Evolutionary conservation across 2,329 filamentous ascomycete species (phyloP).

Genomic region (Trichophaea hybrida): DNA sequence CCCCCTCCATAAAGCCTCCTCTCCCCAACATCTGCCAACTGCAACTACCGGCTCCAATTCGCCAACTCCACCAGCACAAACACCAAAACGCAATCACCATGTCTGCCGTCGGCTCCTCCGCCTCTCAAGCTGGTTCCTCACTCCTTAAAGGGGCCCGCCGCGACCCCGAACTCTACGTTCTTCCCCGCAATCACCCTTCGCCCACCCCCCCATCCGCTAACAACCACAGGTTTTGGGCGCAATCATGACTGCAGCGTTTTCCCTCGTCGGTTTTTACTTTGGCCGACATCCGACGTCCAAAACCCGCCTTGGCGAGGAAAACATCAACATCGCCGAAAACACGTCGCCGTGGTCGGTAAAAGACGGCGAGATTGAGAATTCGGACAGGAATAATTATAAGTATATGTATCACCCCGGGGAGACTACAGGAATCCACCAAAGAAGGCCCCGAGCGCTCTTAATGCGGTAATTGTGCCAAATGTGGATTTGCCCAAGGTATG

Average conservation of each 20-base stretch:
- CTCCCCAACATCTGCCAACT: too few relatives aligned
- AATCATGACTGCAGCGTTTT: conserved; percentile 79
- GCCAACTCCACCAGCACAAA: neutral
- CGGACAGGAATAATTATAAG: conserved; percentile 14
- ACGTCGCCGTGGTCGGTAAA: conserved; percentile 11
- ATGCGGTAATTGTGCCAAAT: conserved; percentile 85
- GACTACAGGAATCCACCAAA: conserved; percentile 60
- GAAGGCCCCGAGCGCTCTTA: conserved; percentile 87
- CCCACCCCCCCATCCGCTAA: conserved; percentile 1
- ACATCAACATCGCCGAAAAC: conserved; percentile 10
- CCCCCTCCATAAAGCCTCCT: too few relatives aligned
- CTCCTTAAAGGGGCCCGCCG: conserved; percentile 50
- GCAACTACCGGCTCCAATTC: neutral
- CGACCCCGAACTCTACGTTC: conserved; percentile 62
- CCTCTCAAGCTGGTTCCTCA: conserved; percentile 14
- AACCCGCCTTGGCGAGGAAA: conserved; percentile 7
- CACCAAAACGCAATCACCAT: conserved; percentile 1
- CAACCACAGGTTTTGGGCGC: conserved; percentile 63
- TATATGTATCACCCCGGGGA: conserved; percentile 65
- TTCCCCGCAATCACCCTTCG: conserved; percentile 23
- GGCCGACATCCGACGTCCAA: conserved; percentile 34
- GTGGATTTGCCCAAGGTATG: conserved; percentile 75
- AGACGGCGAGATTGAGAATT: conserved; percentile 6
- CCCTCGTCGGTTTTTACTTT: conserved; percentile 79
- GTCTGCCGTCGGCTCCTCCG: conserved; percentile 11